Evolutionary conservation across 78 protist genomes (phyloP).

Genomic region (Dictyostelium capitatum): DNA sequence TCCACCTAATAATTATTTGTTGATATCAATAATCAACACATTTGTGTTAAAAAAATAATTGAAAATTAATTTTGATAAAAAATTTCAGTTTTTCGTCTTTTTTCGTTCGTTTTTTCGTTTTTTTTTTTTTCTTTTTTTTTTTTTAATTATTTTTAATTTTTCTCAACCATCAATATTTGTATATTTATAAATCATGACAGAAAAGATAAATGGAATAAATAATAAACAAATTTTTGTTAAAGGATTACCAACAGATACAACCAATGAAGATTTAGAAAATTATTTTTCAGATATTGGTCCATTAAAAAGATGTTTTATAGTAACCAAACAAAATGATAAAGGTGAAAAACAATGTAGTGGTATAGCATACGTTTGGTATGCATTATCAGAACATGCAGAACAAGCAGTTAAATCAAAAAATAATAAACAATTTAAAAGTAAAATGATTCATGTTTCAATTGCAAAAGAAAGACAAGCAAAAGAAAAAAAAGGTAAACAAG

Average conservation of each 20-base stretch:
- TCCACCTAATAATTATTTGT: no score
- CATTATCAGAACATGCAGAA: constrained; percentile 56
- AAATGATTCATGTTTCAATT: constrained; percentile 6
- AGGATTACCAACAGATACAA: constrained; percentile 41
- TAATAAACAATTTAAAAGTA: constrained; percentile 6
- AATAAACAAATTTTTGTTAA: constrained; percentile 57
- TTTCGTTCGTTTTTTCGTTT: no score
- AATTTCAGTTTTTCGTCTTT: no score
- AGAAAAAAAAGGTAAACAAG: background rate
- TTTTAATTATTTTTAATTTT: background rate
- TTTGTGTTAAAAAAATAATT: no score
- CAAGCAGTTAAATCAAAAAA: constrained; percentile 39
- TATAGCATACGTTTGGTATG: constrained; percentile 53
- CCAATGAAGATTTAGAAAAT: constrained; percentile 41
- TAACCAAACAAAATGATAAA: constrained; percentile 21
- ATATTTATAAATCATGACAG: background rate
- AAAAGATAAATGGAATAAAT: background rate
- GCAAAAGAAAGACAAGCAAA: constrained; percentile 38
- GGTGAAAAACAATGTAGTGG: constrained; percentile 38
- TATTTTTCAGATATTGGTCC: constrained; percentile 72
- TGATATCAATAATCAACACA: no score
- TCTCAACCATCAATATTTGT: no score
- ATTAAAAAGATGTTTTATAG: constrained; percentile 49
- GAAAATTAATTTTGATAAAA: no score
- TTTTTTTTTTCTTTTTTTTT: background rate